These are phyloP conservation scores for Comarum palustre DNA, from an alignment of 306 rosid genomes.

Conservation along the genomic window DNA sequence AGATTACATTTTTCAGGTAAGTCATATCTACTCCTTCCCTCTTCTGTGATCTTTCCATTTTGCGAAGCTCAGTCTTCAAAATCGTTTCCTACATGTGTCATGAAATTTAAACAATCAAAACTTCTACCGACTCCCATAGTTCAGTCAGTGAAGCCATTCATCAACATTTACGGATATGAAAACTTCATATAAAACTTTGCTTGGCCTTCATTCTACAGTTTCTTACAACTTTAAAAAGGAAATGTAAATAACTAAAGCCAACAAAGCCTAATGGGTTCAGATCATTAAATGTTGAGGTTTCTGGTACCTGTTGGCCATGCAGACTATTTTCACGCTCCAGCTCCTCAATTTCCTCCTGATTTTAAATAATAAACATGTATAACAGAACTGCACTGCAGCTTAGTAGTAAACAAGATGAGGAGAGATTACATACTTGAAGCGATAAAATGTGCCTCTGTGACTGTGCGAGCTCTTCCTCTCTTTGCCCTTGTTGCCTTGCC, in stretches of 20 bases:
- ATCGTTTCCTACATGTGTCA: conserved; percentile 60
- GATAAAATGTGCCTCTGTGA: conserved; percentile 96
- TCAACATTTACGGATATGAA: background rate
- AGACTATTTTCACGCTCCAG: conserved; percentile 95
- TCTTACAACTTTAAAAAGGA: conserved; percentile 1
- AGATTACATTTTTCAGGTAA: conserved; percentile 81
- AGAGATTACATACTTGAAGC: conserved; percentile 73
- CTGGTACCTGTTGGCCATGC: conserved; percentile 85
- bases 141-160: background rate
- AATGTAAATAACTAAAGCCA: conserved; percentile 6
- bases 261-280: background rate
- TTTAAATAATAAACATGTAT: conserved; percentile 21
- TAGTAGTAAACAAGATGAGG: conserved; percentile 14
- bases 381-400: conserved; percentile 16
- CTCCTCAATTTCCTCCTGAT: conserved; percentile 95
- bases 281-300: conserved; percentile 22
- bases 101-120: background rate
- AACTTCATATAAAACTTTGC: background rate
- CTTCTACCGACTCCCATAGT: background rate
- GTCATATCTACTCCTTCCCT: conserved; percentile 99
- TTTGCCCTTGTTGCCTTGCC: conserved; percentile 99
- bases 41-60: conserved; percentile 74
- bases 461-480: conserved; percentile 91
- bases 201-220: background rate
- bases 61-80: conserved; percentile 77